A percentile compares a stretch with the other conserved stretches of the same genome.
phyloP scores from a whole-genome alignment of 371 early-diverging fungal genomes.

The Zancudomyces culisetae region DNA sequence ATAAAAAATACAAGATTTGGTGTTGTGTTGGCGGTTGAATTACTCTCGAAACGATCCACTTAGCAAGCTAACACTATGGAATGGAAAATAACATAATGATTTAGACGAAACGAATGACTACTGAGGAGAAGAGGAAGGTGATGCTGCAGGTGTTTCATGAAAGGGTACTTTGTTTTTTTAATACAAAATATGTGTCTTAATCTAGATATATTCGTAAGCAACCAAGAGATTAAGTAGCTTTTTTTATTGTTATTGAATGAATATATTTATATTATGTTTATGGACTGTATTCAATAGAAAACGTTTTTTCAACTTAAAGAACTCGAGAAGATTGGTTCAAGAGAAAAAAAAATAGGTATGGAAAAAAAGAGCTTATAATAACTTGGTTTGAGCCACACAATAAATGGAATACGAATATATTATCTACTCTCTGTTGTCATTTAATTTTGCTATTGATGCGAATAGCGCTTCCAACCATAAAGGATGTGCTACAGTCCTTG shows the following conservation, averaged over 20 bases:
- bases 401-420: not conserved
- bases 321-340: constrained; percentile 73
- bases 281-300: not conserved
- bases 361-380: not conserved
- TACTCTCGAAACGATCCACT: no score
- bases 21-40: no score
- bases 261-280: not conserved
- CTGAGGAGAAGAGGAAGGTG: constrained; percentile 53
- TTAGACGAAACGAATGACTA: not conserved
- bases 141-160: constrained; percentile 63
- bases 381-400: not conserved
- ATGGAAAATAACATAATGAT: no score
- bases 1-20: no score
- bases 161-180: constrained; percentile 25
- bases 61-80: no score
- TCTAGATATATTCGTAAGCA: constrained; percentile 8
- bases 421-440: not conserved
- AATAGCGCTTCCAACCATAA: constrained; percentile 59
- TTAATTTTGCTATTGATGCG: not conserved
- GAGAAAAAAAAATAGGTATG: constrained; percentile 67
- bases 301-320: constrained; percentile 67
- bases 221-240: not conserved
- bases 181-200: constrained; percentile 3
- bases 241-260: no score
- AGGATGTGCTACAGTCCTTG: constrained; percentile 72